Conservation (phyloP, 225 moss, liverwort and hornwort species). For the Marchantia polymorpha region DNA sequence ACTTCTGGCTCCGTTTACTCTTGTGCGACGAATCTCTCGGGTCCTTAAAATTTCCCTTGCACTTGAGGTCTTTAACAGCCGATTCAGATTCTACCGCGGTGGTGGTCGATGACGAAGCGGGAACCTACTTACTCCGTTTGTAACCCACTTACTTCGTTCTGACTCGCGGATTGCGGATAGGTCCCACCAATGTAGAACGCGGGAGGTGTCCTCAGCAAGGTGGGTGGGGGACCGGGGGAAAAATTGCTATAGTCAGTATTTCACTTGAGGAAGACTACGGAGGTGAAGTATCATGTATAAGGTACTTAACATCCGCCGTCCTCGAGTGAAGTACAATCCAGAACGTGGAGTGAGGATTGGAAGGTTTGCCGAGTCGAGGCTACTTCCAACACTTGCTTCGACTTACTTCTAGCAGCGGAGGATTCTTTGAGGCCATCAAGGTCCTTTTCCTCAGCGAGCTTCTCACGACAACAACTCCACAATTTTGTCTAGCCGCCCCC, state of each 20-base stretch:
- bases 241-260: background rate
- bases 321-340: background rate
- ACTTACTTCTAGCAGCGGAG: background rate
- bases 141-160: background rate
- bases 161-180: background rate
- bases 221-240: too few relatives aligned
- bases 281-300: too few relatives aligned
- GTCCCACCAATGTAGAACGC: background rate
- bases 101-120: background rate
- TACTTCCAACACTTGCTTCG: background rate
- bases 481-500: background rate
- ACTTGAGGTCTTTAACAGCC: background rate
- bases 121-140: background rate
- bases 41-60: background rate
- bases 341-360: constrained; percentile 2
- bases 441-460: background rate
- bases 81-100: background rate
- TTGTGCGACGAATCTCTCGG: too few relatives aligned
- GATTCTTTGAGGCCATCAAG: background rate
- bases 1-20: too few relatives aligned
- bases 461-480: background rate
- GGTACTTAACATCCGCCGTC: too few relatives aligned
- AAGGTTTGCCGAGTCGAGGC: background rate
- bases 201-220: background rate
- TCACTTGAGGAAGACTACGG: too few relatives aligned